Evolutionary conservation across 2,329 filamentous ascomycete genomes (phyloP).

Genomic region (Epichloe hybrida): DNA sequence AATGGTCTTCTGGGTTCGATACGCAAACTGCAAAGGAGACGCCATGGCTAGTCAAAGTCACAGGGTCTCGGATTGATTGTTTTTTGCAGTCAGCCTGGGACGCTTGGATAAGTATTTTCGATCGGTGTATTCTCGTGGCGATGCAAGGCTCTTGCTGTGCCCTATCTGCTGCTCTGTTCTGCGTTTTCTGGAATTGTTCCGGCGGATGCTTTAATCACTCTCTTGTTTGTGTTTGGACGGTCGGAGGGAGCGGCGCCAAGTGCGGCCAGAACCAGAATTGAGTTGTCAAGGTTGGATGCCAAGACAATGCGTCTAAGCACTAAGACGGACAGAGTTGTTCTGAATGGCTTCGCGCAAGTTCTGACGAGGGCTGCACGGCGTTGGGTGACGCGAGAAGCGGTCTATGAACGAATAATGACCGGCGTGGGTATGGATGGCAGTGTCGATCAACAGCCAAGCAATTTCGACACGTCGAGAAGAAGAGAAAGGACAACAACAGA

Average conservation of each 20-base stretch:
- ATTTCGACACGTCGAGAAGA: constrained; percentile 1
- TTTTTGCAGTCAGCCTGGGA: constrained; percentile 12
- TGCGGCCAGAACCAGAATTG: not conserved
- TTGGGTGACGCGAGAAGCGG: not conserved
- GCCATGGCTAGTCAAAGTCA: constrained; percentile 93
- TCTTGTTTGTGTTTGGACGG: not conserved
- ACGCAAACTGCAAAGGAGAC: constrained; percentile 86
- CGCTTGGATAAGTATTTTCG: not conserved
- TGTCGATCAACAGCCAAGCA: not conserved
- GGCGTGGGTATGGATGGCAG: not conserved
- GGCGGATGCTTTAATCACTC: constrained; percentile 2
- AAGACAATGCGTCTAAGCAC: not conserved
- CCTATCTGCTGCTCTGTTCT: not conserved
- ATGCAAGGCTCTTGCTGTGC: not conserved
- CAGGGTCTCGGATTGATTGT: constrained; percentile 31
- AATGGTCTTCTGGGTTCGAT: constrained; percentile 93
- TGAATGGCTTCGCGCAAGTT: constrained; percentile 1
- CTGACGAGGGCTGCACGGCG: not conserved
- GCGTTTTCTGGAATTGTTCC: not conserved
- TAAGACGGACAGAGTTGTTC: not conserved
- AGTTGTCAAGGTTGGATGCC: not conserved
- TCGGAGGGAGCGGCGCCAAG: not conserved
- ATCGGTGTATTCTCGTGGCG: not conserved
- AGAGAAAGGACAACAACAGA: constrained; percentile 1
- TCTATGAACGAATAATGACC: constrained; percentile 2